Evolutionary conservation across 768 basidiomycete species (phyloP).

Genomic region (Termitomyces heimii): DNA sequence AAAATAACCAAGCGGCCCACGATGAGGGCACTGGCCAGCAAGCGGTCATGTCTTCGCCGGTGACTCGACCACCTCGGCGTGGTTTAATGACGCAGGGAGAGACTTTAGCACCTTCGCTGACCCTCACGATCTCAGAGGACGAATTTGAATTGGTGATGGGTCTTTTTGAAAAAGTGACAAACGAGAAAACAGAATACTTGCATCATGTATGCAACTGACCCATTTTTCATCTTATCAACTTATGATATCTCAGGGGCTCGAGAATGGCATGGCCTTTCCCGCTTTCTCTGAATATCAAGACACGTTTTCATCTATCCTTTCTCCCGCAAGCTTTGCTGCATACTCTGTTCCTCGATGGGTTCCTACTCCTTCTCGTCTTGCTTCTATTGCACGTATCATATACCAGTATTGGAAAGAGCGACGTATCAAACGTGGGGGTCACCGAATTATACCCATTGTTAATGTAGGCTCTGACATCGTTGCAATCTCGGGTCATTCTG

Average conservation of each 20-base stretch:
- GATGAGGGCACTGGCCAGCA: constrained; percentile 23
- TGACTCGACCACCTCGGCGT: background rate
- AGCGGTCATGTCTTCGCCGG: background rate
- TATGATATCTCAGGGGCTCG: constrained; percentile 40
- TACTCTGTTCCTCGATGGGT: constrained; percentile 65
- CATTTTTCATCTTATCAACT: background rate
- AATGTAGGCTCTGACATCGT: constrained; percentile 52
- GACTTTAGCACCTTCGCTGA: constrained; percentile 61
- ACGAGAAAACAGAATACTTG: constrained; percentile 82
- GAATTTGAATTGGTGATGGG: constrained; percentile 96
- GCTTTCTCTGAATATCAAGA: constrained; percentile 70
- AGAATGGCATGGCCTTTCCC: constrained; percentile 66
- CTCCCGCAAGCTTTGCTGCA: constrained; percentile 59
- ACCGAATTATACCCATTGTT: constrained; percentile 79
- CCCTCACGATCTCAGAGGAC: constrained; percentile 72
- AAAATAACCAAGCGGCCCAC: constrained; percentile 78
- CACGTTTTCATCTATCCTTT: constrained; percentile 55
- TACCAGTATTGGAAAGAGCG: constrained; percentile 92
- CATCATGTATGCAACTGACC: constrained; percentile 63
- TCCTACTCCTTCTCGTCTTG: constrained; percentile 54
- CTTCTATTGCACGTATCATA: constrained; percentile 63
- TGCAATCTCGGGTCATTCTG: background rate
- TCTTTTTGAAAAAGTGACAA: constrained; percentile 84
- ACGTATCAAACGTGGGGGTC: constrained; percentile 72
- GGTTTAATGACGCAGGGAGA: constrained; percentile 69